Percentiles rank a stretch among this genome's conserved stretches.
phyloP scores from a whole-genome alignment of 1,139 yeast genomes.

The Geotrichum aggregatum region DNA sequence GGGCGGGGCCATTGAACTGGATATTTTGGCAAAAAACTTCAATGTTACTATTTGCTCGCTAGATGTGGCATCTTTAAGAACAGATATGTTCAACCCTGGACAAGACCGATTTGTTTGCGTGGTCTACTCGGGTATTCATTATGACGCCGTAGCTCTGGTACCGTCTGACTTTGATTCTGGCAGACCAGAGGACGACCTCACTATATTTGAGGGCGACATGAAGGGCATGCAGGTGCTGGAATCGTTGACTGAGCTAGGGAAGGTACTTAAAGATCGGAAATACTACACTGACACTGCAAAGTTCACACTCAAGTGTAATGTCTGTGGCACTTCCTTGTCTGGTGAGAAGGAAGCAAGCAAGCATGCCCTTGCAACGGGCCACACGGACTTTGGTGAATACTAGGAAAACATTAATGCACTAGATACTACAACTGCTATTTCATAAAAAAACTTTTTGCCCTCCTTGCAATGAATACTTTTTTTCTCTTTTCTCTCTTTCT shows the following conservation, averaged over 20 bases:
- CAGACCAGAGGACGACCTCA: slow-evolving; percentile 39
- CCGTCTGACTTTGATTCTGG: slow-evolving; percentile 39
- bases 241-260: slow-evolving; percentile 45
- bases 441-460: no score
- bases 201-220: slow-evolving; percentile 42
- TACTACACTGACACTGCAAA: slow-evolving; percentile 65
- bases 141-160: slow-evolving; percentile 56
- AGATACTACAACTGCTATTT: no score
- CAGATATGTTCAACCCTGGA: slow-evolving; percentile 54
- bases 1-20: slow-evolving; percentile 86
- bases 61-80: slow-evolving; percentile 62
- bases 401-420: slow-evolving; percentile 9
- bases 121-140: slow-evolving; percentile 71
- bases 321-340: slow-evolving; percentile 50
- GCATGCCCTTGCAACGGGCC: slow-evolving; percentile 66
- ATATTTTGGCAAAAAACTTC: slow-evolving; percentile 56
- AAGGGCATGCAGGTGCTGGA: slow-evolving; percentile 38
- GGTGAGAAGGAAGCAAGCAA: slow-evolving; percentile 67
- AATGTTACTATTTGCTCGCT: slow-evolving; percentile 55
- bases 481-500: slow-evolving; percentile 21
- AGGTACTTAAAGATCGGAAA: slow-evolving; percentile 48
- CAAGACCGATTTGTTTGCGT: slow-evolving; percentile 48
- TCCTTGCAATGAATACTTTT: not conserved
- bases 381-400: slow-evolving; percentile 61
- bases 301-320: slow-evolving; percentile 56